Percentiles rank a stretch among this genome's conserved stretches.
phyloP scores from a whole-genome alignment of 2,329 filamentous ascomycete species.

The Davidsoniella neocaledoniae region DNA sequence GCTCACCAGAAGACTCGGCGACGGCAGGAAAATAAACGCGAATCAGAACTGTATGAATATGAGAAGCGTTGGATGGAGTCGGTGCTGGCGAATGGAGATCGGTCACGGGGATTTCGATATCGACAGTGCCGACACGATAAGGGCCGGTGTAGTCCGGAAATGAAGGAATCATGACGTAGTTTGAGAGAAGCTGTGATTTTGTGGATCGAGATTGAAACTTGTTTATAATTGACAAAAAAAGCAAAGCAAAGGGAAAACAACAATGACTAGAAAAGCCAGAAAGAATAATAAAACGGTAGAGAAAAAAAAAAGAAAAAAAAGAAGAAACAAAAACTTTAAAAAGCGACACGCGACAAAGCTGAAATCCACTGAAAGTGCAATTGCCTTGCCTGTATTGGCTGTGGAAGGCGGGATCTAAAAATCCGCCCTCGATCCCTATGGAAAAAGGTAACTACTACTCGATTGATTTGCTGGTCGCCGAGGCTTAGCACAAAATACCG shows the following conservation, averaged over 20 bases:
- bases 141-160: constrained; percentile 65
- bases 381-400: too few relatives aligned
- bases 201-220: too few relatives aligned
- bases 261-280: not conserved
- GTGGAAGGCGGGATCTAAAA: too few relatives aligned
- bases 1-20: constrained; percentile 32
- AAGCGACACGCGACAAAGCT: too few relatives aligned
- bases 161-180: constrained; percentile 31
- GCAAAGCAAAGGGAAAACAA: not conserved
- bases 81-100: constrained; percentile 38
- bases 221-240: too few relatives aligned
- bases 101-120: constrained; percentile 60
- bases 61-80: constrained; percentile 33
- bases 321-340: not conserved
- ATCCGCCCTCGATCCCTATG: too few relatives aligned
- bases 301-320: not conserved
- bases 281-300: not conserved
- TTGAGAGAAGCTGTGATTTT: not conserved
- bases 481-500: too few relatives aligned
- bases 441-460: too few relatives aligned
- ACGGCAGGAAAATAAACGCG: constrained; percentile 66
- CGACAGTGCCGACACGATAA: constrained; percentile 62
- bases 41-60: constrained; percentile 59
- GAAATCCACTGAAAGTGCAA: too few relatives aligned
- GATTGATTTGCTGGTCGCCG: too few relatives aligned